phyloP scores from a whole-genome alignment of 257 asterid species.

The Salvia rosmarinus region DNA sequence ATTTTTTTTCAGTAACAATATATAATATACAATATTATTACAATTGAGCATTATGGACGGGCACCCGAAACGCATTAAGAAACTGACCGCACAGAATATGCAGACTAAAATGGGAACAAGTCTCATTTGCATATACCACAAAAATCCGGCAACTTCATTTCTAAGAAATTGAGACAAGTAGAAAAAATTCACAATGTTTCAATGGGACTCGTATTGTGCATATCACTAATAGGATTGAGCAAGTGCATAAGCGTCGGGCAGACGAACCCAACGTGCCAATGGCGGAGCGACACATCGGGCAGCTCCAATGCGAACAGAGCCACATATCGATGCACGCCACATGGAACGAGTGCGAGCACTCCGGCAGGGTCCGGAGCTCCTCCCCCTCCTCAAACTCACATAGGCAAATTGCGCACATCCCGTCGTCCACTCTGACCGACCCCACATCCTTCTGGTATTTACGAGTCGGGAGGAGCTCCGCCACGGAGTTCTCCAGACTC shows the following conservation, averaged over 20 bases:
- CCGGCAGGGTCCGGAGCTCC: constrained; percentile 34
- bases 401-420: constrained; percentile 35
- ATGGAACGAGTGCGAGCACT: constrained; percentile 38
- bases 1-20: no score
- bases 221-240: constrained; percentile 1
- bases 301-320: constrained; percentile 37
- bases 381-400: constrained; percentile 36
- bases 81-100: no score
- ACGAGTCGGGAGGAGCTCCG: constrained; percentile 36
- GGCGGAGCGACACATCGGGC: constrained; percentile 39
- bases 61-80: no score
- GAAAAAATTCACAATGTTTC: neutral
- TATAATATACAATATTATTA: no score
- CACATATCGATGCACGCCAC: constrained; percentile 42
- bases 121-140: neutral
- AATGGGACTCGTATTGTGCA: neutral
- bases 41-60: no score
- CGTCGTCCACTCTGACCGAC: constrained; percentile 6
- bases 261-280: constrained; percentile 21
- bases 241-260: constrained; percentile 32
- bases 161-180: neutral
- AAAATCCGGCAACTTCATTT: neutral
- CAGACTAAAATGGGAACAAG: neutral
- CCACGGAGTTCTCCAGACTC: constrained; percentile 34
- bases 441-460: constrained; percentile 13